Evolutionary conservation across 1,139 yeast genomes (phyloP).

Genomic region (Saccharomyces hybrid): DNA sequence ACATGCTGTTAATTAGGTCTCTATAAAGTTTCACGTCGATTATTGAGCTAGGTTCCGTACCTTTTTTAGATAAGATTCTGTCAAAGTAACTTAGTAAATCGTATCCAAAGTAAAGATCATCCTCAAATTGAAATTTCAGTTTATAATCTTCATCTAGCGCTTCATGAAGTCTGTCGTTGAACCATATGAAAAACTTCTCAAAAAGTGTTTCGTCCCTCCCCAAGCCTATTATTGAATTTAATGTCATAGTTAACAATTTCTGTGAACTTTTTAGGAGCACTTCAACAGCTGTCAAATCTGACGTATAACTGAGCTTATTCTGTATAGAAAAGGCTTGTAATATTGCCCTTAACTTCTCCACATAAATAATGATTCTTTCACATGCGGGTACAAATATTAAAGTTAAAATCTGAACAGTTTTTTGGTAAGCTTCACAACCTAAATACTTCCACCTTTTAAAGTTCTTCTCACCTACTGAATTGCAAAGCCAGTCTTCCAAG

Average conservation of each 20-base stretch:
- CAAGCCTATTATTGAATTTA: conserved; percentile 3
- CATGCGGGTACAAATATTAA: conserved; percentile 42
- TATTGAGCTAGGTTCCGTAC: background rate
- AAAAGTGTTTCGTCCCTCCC: conserved; percentile 7
- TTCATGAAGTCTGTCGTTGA: conserved; percentile 17
- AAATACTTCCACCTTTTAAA: conserved; percentile 48
- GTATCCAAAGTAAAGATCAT: conserved; percentile 6
- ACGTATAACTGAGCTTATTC: conserved; percentile 1
- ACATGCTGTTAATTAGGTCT: background rate
- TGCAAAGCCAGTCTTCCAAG: conserved; percentile 42
- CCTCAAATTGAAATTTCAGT: conserved; percentile 7
- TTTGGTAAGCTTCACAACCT: conserved; percentile 32
- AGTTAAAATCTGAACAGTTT: conserved; percentile 17
- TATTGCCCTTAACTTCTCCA: conserved; percentile 41
- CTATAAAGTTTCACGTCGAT: background rate
- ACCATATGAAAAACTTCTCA: conserved; percentile 18
- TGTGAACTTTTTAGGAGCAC: conserved; percentile 3
- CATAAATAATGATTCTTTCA: conserved; percentile 49
- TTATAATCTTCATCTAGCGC: conserved; percentile 19
- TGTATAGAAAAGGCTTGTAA: conserved; percentile 8
- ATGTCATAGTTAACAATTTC: conserved; percentile 3
- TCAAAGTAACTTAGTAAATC: conserved; percentile 8
- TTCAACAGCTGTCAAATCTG: conserved; percentile 3
- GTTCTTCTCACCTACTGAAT: conserved; percentile 60
- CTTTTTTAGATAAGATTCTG: conserved; percentile 2